These are phyloP conservation scores for Penicillium soppii DNA, from an alignment of 495 filamentous ascomycete genomes.

Conservation along the genomic window DNA sequence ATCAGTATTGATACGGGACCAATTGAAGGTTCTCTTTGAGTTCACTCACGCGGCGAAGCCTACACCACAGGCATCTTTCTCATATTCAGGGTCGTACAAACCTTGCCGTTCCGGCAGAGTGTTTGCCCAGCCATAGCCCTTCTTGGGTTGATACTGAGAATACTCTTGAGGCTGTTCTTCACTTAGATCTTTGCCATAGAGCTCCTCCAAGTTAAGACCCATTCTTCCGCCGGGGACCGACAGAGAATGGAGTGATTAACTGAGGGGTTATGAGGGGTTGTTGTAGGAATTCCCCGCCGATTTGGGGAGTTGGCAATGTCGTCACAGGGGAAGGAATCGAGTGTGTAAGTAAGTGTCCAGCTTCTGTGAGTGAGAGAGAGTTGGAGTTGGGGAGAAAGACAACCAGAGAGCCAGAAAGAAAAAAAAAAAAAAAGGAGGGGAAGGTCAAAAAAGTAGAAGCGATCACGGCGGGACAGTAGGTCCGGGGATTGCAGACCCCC, in stretches of 20 bases:
- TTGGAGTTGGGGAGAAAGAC: too few relatives aligned
- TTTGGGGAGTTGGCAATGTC: conserved; percentile 25
- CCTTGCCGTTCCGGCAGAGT: conserved; percentile 96
- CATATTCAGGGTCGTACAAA: conserved; percentile 91
- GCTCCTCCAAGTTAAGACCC: conserved; percentile 65
- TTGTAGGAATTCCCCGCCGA: conserved; percentile 20
- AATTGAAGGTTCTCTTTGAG: neutral
- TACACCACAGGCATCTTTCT: conserved; percentile 99
- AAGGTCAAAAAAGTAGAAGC: neutral
- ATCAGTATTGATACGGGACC: neutral
- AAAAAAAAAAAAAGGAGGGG: conserved; percentile 24
- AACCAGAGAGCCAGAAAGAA: conserved; percentile 18
- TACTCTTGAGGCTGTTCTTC: conserved; percentile 60
- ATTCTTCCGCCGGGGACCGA: conserved; percentile 58
- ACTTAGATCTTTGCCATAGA: conserved; percentile 61
- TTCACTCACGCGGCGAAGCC: conserved; percentile 91
- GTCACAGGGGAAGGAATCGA: conserved; percentile 27
- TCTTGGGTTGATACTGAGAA: conserved; percentile 89
- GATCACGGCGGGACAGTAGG: conserved; percentile 31
- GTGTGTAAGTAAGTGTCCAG: conserved; percentile 21
- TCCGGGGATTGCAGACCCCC: conserved; percentile 29
- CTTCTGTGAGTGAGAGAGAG: conserved; percentile 28
- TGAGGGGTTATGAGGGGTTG: too few relatives aligned
- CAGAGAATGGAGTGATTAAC: conserved; percentile 39
- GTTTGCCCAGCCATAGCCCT: conserved; percentile 88